Evolutionary conservation across 2,329 filamentous ascomycete species (phyloP).

Genomic region (Fusarium piperis): DNA sequence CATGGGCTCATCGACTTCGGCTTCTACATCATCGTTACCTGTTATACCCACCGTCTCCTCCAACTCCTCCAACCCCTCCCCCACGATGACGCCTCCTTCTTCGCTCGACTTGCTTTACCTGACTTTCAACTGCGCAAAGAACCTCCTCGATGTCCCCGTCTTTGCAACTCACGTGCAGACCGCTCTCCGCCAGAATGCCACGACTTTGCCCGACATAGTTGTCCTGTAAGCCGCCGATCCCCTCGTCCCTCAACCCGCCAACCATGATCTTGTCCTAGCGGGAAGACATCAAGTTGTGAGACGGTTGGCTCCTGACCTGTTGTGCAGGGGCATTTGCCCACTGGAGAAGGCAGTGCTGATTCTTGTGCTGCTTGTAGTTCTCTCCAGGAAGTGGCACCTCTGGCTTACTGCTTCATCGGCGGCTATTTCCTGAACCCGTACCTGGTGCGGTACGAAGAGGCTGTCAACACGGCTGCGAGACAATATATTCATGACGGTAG

Average conservation of each 20-base stretch:
- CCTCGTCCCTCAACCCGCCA: conserved; percentile 14
- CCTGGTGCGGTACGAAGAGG: conserved; percentile 74
- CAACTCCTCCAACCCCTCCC: conserved; percentile 12
- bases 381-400: conserved; percentile 90
- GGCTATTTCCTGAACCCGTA: conserved; percentile 82
- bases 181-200: conserved; percentile 61
- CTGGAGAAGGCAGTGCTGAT: conserved; percentile 34
- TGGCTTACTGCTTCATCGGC: conserved; percentile 86
- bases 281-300: conserved; percentile 15
- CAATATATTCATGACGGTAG: conserved; percentile 23
- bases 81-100: conserved; percentile 53
- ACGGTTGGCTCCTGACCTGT: not conserved
- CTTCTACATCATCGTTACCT: conserved; percentile 5
- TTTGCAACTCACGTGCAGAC: conserved; percentile 77
- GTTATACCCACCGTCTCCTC: not conserved
- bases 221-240: conserved; percentile 61
- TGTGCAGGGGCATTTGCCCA: conserved; percentile 10
- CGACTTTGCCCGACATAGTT: conserved; percentile 62
- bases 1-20: conserved; percentile 15
- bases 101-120: conserved; percentile 78
- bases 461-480: conserved; percentile 71
- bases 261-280: conserved; percentile 10
- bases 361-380: conserved; percentile 59
- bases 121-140: conserved; percentile 89
- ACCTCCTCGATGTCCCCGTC: conserved; percentile 71